A percentile compares a stretch with the other conserved stretches of the same genome.
Evolutionary conservation across 139 green algal species (phyloP).

Genomic region (Astrephomene gubernaculifera): DNA sequence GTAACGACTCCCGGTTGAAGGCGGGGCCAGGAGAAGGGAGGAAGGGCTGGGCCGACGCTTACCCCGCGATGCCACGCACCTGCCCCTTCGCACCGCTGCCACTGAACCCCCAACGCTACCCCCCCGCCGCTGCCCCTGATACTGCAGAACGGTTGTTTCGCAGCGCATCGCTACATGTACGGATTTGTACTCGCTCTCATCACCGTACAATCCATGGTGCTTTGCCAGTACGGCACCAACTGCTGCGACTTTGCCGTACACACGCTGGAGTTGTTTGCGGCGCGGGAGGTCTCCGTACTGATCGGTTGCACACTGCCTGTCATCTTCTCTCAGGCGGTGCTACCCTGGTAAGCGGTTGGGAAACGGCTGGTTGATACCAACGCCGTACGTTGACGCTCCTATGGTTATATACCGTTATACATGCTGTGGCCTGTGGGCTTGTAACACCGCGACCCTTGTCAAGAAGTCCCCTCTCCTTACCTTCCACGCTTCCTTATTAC

Average conservation of each 20-base stretch:
- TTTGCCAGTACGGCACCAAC: conserved; percentile 10
- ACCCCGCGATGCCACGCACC: background rate
- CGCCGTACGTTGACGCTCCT: too few relatives aligned
- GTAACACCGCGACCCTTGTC: too few relatives aligned
- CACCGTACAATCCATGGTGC: conserved; percentile 10
- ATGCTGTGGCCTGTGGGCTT: too few relatives aligned
- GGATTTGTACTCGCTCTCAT: conserved; percentile 5
- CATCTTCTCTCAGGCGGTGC: conserved; percentile 6
- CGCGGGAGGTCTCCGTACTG: conserved; percentile 19
- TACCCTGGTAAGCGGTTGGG: background rate
- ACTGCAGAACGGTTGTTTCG: background rate
- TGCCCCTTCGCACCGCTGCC: too few relatives aligned
- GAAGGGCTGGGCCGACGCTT: background rate
- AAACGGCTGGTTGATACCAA: too few relatives aligned
- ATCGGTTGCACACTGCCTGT: background rate
- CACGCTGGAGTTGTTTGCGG: background rate
- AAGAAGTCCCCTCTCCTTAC: too few relatives aligned
- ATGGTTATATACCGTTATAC: too few relatives aligned
- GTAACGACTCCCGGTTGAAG: too few relatives aligned
- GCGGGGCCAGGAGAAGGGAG: background rate
- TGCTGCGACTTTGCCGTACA: background rate
- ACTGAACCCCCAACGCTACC: background rate
- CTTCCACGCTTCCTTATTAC: too few relatives aligned
- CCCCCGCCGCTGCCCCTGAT: background rate
- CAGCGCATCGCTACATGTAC: background rate